A percentile compares a stretch with the other conserved stretches of the same genome.
Evolutionary conservation across 805 yeast genomes (phyloP).

Genomic region (Saccharomycopsis schoenii): DNA sequence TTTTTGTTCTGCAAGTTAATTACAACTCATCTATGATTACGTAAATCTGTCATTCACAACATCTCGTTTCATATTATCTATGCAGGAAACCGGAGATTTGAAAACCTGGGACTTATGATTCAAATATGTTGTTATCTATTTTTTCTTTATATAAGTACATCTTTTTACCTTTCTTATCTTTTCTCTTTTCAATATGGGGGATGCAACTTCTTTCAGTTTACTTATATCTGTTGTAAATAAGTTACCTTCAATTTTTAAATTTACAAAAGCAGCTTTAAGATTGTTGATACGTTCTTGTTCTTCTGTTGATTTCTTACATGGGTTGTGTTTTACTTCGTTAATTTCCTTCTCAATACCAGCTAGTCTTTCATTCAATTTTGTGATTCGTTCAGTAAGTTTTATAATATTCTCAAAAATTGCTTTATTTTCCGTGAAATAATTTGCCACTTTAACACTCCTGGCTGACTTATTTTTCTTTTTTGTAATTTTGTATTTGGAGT

Average conservation of each 20-base stretch:
- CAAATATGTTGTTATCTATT: background rate
- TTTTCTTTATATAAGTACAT: background rate
- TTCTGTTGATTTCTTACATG: background rate
- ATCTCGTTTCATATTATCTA: too few relatives aligned
- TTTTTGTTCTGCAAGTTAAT: too few relatives aligned
- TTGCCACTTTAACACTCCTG: background rate
- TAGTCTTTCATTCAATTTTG: background rate
- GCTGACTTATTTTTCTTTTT: too few relatives aligned
- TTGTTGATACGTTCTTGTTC: background rate
- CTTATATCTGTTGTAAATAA: background rate
- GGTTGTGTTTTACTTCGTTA: background rate
- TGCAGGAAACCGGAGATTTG: too few relatives aligned
- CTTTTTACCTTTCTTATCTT: background rate
- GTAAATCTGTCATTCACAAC: too few relatives aligned
- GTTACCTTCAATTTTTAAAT: background rate
- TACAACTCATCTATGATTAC: too few relatives aligned
- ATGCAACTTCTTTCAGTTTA: background rate
- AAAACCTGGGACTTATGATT: too few relatives aligned
- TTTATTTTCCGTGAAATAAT: background rate
- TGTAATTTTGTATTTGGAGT: background rate
- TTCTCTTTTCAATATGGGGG: background rate
- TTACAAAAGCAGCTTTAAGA: background rate
- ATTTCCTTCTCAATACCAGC: background rate
- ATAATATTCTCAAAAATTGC: background rate
- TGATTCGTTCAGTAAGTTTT: background rate